Conservation (phyloP, 192 early-diverging fungal species). For the Backusella luteola region DNA sequence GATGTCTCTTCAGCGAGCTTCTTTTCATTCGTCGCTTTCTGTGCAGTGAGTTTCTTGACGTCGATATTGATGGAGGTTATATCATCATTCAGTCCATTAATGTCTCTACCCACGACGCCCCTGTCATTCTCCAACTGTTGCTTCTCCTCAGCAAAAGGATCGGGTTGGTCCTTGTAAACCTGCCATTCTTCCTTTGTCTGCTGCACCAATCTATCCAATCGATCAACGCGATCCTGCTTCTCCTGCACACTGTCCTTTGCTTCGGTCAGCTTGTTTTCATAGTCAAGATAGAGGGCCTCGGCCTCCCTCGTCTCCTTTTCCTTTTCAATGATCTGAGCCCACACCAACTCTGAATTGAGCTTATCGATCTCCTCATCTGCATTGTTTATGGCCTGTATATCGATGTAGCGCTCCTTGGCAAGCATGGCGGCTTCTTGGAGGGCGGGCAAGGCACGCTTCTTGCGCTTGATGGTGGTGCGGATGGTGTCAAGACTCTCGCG, state of each 20-base stretch:
- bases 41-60: slow-evolving; percentile 31
- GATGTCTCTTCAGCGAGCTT: neutral
- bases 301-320: slow-evolving; percentile 38
- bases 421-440: slow-evolving; percentile 65
- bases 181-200: slow-evolving; percentile 37
- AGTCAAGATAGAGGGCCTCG: neutral
- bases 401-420: slow-evolving; percentile 65
- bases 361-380: slow-evolving; percentile 51
- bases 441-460: slow-evolving; percentile 60
- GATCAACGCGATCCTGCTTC: neutral
- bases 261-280: slow-evolving; percentile 1
- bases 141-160: slow-evolving; percentile 52
- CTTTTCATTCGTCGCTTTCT: neutral
- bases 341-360: slow-evolving; percentile 71
- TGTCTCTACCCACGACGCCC: neutral
- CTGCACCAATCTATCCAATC: slow-evolving; percentile 12
- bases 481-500: slow-evolving; percentile 55
- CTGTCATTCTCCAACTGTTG: slow-evolving; percentile 44
- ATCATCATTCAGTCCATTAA: neutral
- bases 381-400: slow-evolving; percentile 61
- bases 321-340: slow-evolving; percentile 66
- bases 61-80: slow-evolving; percentile 39
- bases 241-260: neutral
- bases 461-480: slow-evolving; percentile 53
- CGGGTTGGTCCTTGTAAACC: slow-evolving; percentile 37